Evolutionary conservation across 345 rosid species (phyloP), one percentile per base, ranked within the genome.

Genomic region (Citrus maxima): DNA sequence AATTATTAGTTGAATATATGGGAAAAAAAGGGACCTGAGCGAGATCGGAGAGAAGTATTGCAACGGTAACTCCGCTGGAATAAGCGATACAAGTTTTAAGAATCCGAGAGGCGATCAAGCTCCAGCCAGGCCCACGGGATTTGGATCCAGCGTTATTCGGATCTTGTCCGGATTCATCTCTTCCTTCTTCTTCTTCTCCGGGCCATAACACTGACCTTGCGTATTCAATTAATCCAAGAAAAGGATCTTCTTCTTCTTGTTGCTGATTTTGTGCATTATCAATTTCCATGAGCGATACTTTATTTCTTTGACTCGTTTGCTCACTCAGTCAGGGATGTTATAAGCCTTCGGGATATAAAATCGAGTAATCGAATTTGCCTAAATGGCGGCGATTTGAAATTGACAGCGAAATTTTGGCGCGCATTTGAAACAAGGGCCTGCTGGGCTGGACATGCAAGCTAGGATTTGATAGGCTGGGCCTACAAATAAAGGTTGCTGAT

Each of bases 21-120:
- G 2, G 32, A 13, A 42, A 49, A 18, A 21, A 56, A 46, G 54
- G 72, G 2, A 91, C 99, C 93, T 89, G 98, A 86, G 82, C 91
- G 70, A 94, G 92, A 77, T 94, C 95, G 30, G 99, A 90, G 73
- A 94, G 86, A 54, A 96, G 78, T 85, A 96, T 96, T 22, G 97
- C 99, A 62, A 93, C 85, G 21, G 98, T 95, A 67, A 94, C 95
- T 54, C 99, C 97, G 49, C 98, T 96, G 1, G 99, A 94, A 73
- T 94, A 94, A 81, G 95, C 89, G 6, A 82, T 85, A 72, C 97
- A 96, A 7, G 97, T 94, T 77, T 84, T 91, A 80, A 94, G 89
- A 30, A 94, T 83, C 79, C 95, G 95, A 72, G 92, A 87, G 16
- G 86, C 87, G 21, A 90, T 86, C 98, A 98, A 94, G 72, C 91